Conservation (phyloP, 129 eudicot genomes). For the Kitagawia praeruptora region DNA sequence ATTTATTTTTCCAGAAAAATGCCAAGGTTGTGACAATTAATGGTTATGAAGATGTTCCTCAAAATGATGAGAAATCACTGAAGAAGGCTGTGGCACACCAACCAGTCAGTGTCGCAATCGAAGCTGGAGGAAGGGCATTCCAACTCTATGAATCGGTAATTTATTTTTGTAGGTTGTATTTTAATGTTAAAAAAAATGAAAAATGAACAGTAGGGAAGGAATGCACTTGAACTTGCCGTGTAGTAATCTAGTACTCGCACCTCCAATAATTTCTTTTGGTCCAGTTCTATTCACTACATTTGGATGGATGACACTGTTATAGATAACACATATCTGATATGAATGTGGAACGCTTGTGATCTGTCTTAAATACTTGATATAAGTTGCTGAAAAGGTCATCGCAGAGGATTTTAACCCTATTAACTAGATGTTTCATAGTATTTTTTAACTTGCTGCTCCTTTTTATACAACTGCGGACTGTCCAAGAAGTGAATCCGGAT, state of each 20-base stretch:
- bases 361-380: too few species aligned
- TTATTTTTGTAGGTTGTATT: not conserved
- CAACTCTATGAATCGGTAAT: slow-evolving; percentile 76
- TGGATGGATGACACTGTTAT: not conserved
- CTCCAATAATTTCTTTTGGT: not conserved
- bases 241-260: not conserved
- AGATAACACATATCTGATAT: too few species aligned
- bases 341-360: not conserved
- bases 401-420: not conserved
- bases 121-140: slow-evolving; percentile 87
- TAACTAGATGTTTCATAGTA: too few species aligned
- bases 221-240: not conserved
- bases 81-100: slow-evolving; percentile 69
- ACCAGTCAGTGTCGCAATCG: slow-evolving; percentile 82
- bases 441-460: too few species aligned
- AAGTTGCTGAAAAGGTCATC: not conserved
- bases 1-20: slow-evolving; percentile 42
- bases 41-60: slow-evolving; percentile 70
- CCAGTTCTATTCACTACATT: not conserved
- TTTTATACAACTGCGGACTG: too few species aligned
- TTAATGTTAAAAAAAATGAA: not conserved
- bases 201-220: not conserved
- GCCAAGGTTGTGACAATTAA: slow-evolving; percentile 67
- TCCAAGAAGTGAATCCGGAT: not conserved
- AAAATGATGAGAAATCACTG: slow-evolving; percentile 50